Conservation (phyloP, 1,139 yeast species). For the Debaryomycetaceae sp. region DNA sequence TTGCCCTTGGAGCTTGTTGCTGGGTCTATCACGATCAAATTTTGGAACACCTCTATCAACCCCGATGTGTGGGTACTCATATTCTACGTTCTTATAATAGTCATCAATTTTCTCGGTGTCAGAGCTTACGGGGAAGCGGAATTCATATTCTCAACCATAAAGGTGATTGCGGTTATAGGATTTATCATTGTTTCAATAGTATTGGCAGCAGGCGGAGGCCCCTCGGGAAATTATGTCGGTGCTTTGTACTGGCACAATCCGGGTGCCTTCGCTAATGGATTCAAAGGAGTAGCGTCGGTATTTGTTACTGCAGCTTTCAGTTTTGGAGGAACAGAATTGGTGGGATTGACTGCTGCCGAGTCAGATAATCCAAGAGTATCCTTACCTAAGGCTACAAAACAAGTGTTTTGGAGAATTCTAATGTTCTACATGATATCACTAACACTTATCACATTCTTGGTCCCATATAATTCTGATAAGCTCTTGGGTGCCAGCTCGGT, state of each 20-base stretch:
- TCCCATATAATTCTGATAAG: conserved; percentile 22
- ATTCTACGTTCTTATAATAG: conserved; percentile 23
- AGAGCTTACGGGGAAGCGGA: conserved; percentile 35
- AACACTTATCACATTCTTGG: conserved; percentile 29
- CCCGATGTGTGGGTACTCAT: conserved; percentile 32
- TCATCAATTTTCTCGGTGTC: conserved; percentile 33
- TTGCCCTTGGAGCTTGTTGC: conserved; percentile 32
- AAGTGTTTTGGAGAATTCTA: conserved; percentile 34
- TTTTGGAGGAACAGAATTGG: conserved; percentile 40
- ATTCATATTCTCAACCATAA: conserved; percentile 27
- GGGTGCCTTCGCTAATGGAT: conserved; percentile 35
- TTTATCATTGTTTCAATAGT: conserved; percentile 29
- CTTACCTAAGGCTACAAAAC: conserved; percentile 39
- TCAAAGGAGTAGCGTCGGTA: conserved; percentile 40
- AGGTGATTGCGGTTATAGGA: conserved; percentile 30
- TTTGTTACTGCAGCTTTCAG: conserved; percentile 41
- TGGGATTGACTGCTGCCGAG: conserved; percentile 41
- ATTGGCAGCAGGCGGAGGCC: conserved; percentile 32
- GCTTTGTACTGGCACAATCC: conserved; percentile 29
- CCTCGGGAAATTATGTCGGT: conserved; percentile 22
- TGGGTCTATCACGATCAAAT: conserved; percentile 28
- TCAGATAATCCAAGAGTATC: conserved; percentile 37
- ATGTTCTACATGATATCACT: conserved; percentile 32
- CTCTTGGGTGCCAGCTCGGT: conserved; percentile 26
- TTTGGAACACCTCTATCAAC: conserved; percentile 26